Conservation (phyloP, 2,329 filamentous ascomycete species). For the Epichloe glyceriae region DNA sequence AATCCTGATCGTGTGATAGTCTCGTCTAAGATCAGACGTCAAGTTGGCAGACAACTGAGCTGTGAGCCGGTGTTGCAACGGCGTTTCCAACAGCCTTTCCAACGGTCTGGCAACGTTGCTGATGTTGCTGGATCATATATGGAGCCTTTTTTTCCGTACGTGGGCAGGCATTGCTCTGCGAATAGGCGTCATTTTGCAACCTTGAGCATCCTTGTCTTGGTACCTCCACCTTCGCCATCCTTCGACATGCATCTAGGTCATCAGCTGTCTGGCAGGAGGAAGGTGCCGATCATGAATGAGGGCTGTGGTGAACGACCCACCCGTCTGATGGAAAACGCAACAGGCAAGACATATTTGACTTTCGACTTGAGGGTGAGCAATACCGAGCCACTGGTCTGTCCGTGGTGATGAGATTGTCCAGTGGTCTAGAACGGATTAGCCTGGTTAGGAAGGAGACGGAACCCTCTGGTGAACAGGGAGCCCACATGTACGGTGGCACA, state of each 20-base stretch:
- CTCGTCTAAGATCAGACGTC: not conserved
- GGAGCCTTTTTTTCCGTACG: not conserved
- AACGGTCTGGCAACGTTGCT: constrained; percentile 7
- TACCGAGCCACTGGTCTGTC: too few relatives aligned
- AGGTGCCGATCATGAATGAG: not conserved
- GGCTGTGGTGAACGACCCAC: not conserved
- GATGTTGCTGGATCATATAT: not conserved
- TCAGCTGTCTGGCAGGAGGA: not conserved
- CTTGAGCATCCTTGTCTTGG: not conserved
- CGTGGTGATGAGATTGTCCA: not conserved
- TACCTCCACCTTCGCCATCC: not conserved
- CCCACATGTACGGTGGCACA: too few relatives aligned
- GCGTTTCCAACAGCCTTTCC: not conserved
- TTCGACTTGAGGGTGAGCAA: not conserved
- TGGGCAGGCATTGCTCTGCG: not conserved
- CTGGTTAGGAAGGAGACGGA: not conserved
- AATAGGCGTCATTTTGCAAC: not conserved
- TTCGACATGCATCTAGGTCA: not conserved
- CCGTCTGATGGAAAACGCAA: not conserved
- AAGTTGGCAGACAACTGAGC: not conserved
- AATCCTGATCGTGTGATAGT: not conserved
- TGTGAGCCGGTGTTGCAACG: not conserved
- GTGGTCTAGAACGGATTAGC: not conserved
- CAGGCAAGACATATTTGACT: not conserved
- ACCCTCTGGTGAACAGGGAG: too few relatives aligned